These are phyloP conservation scores for Dacryopinax spathularia DNA, from an alignment of 768 basidiomycete species.

Conservation along the genomic window DNA sequence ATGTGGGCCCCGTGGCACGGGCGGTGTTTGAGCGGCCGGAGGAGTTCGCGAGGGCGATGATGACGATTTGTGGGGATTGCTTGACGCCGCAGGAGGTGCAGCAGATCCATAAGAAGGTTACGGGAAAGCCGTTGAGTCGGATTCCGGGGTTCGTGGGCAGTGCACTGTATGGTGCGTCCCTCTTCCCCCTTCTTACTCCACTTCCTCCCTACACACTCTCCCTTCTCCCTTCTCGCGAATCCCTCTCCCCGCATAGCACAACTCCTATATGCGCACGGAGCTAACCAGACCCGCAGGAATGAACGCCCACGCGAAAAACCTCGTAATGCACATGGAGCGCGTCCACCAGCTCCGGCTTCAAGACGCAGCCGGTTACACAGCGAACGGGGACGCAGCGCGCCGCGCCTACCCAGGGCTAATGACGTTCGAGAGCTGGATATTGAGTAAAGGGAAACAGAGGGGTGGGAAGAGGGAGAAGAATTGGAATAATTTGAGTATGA, in stretches of 20 bases:
- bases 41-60: not conserved
- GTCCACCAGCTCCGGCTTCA: not conserved
- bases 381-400: not conserved
- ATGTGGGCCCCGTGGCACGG: not conserved
- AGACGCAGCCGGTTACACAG: not conserved
- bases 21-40: not conserved
- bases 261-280: not conserved
- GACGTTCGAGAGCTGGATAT: not conserved
- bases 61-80: not conserved
- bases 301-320: not conserved
- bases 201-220: not conserved
- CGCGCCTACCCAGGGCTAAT: not conserved
- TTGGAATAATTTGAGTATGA: not conserved
- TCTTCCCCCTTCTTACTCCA: not conserved
- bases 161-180: slow-evolving; percentile 1
- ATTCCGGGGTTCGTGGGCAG: not conserved
- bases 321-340: slow-evolving; percentile 2
- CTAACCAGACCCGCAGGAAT: not conserved
- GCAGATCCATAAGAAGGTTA: not conserved
- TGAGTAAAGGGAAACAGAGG: not conserved
- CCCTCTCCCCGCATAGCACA: not conserved
- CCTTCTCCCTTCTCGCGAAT: not conserved
- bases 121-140: not conserved
- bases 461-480: not conserved
- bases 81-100: not conserved